Percentiles rank a stretch among this genome's conserved stretches.
These are phyloP conservation scores for Fraxinus greggii DNA, from an alignment of 305 asterid species.

Conservation along the genomic window DNA sequence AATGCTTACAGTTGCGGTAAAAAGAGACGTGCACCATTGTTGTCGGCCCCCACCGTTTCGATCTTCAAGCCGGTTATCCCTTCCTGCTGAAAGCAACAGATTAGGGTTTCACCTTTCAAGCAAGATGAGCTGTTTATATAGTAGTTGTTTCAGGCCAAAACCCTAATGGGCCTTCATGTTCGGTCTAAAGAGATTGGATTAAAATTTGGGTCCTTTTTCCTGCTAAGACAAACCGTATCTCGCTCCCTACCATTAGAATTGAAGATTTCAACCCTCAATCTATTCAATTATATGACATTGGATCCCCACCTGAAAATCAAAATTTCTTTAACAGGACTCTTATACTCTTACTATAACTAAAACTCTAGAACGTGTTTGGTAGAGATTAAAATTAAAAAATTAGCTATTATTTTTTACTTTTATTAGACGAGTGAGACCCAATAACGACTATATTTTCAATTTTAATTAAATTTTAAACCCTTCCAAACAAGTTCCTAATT, in stretches of 20 bases:
- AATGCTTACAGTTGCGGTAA: constrained; percentile 46
- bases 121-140: neutral
- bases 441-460: too few species aligned
- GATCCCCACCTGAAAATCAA: neutral
- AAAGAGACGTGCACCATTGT: constrained; percentile 51
- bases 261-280: neutral
- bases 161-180: constrained; percentile 25
- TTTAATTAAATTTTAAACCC: too few species aligned
- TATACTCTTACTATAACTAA: too few species aligned
- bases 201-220: neutral
- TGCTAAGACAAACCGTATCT: neutral
- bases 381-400: too few species aligned
- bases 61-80: constrained; percentile 23
- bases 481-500: too few species aligned
- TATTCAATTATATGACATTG: neutral
- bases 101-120: constrained; percentile 24
- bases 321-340: neutral
- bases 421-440: too few species aligned
- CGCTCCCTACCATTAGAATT: neutral
- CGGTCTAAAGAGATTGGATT: neutral
- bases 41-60: constrained; percentile 20
- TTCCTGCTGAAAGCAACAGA: constrained; percentile 14
- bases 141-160: constrained; percentile 18
- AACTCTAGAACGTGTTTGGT: too few species aligned
- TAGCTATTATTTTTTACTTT: too few species aligned